Base-by-base conservation (phyloP, 768 basidiomycete species). In the Paxillus ammoniavirescens region DNA sequence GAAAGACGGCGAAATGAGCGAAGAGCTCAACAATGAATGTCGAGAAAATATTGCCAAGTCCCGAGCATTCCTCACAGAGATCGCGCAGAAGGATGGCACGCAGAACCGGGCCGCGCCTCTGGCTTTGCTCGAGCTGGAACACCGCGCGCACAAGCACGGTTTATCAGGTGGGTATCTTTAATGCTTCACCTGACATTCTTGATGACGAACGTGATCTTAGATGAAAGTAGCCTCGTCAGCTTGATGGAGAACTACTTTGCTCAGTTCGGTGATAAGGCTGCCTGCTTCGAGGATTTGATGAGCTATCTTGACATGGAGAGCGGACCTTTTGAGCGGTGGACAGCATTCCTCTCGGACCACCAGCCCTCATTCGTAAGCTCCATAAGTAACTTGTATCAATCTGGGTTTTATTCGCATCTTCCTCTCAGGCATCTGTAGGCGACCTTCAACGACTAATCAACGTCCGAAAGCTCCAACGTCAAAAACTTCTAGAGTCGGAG, bases 231-330 rank as follows among this genome's bases (percentile, higher is more conserved):
- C 28, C 59, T 86, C 50, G 65, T 79, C 31, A 62, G 68, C 10
- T 73, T 86, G 51, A 71, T 93, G 64, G 74, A 82, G 61, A 70
- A 76, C 45, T 96, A 95, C 68, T 84, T 93, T 63, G 73, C 80
- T 38, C 74, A 73, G 53, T 82, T 93, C 60, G 87, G 89, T 30
- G 83, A 86, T 67, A 96, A 93, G 69, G 76, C 86, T 5, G 92
- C 89, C 68, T 93, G 91, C 67, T 91, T 84, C 53, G 93, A 95
- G 70, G 94, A 97, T 61, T 72, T 96, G 38, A 79, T 78, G 59
- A 82, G 84, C 3, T 93, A 88, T 65, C 68, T 87, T 50, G 63
- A 62, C 8, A 69, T 89, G 13, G 71, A 79, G 21, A 77, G 69
- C 46, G 73, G 78, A 12, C 76, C 78, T 30, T 69, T 79, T 10